phyloP scores from a whole-genome alignment of 176 grass and related monocot species.

The Calamus simplicifolius region DNA sequence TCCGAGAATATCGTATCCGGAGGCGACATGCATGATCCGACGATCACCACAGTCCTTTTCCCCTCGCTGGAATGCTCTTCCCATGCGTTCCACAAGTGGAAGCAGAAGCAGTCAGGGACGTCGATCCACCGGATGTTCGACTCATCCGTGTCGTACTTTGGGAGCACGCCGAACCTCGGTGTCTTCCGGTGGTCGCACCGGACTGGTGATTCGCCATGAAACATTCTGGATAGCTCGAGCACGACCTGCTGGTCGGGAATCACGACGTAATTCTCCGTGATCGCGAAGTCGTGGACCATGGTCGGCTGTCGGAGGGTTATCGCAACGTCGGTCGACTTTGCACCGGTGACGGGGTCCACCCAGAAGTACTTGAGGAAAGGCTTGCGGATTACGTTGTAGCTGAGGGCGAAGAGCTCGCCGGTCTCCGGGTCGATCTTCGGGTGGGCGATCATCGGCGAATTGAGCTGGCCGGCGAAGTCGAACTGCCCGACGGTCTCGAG shows the following conservation, averaged over 20 bases:
- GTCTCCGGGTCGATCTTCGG: conserved; percentile 1
- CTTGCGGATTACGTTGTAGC: conserved; percentile 1
- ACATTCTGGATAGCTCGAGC: background rate
- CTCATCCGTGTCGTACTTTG: background rate
- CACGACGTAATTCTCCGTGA: conserved; percentile 7
- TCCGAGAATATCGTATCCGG: conserved; percentile 8
- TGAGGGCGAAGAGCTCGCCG: background rate
- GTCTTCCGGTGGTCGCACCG: background rate
- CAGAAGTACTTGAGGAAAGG: background rate
- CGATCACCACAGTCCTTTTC: background rate
- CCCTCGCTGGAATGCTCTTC: background rate
- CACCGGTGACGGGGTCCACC: background rate
- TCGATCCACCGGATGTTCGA: conserved; percentile 1
- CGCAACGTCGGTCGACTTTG: background rate
- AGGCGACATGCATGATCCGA: conserved; percentile 3
- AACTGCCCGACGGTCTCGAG: background rate
- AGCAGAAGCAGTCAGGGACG: conserved; percentile 1
- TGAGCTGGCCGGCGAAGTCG: conserved; percentile 1
- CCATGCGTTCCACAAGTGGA: conserved; percentile 7
- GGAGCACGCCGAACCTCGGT: conserved; percentile 4
- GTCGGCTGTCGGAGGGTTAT: background rate
- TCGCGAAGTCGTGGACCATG: conserved; percentile 6
- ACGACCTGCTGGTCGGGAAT: conserved; percentile 3
- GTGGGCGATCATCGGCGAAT: conserved; percentile 4
- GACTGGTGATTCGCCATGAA: background rate